These are phyloP conservation scores for Komagataella ulmi DNA, from an alignment of 805 yeast genomes.

Conservation along the genomic window DNA sequence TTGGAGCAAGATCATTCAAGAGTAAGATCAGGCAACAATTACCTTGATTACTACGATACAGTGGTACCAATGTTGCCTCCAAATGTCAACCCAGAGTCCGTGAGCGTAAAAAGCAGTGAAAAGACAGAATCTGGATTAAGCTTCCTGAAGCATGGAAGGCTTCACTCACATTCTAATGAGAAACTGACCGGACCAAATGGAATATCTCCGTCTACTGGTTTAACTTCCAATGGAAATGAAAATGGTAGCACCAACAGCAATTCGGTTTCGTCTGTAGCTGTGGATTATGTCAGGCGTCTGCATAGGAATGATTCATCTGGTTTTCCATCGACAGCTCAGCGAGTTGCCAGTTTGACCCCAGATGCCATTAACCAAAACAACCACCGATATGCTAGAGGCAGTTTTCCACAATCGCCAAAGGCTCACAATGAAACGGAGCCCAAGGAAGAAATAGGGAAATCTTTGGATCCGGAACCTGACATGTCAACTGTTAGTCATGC, in stretches of 20 bases:
- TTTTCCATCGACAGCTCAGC: constrained; percentile 4
- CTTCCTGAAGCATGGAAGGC: neutral
- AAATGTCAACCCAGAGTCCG: neutral
- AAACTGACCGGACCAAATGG: neutral
- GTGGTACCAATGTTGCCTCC: constrained; percentile 5
- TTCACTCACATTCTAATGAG: neutral
- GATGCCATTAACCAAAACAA: constrained; percentile 4
- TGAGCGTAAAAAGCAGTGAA: neutral
- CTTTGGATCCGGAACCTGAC: neutral
- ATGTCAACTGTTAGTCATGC: neutral
- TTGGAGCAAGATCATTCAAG: neutral
- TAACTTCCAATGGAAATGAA: neutral
- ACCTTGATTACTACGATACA: constrained; percentile 4
- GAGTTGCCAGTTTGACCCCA: constrained; percentile 3
- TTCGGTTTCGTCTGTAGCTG: constrained; percentile 1
- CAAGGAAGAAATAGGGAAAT: neutral
- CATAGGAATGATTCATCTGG: constrained; percentile 5
- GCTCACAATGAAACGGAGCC: neutral
- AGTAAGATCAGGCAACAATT: neutral
- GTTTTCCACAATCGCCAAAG: neutral
- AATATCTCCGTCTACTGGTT: neutral
- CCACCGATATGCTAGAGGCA: neutral
- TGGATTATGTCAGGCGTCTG: constrained; percentile 4
- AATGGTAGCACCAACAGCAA: neutral
- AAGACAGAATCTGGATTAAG: neutral